Conservation (phyloP, 139 green algal genomes). For the Coelastrella sp. region DNA sequence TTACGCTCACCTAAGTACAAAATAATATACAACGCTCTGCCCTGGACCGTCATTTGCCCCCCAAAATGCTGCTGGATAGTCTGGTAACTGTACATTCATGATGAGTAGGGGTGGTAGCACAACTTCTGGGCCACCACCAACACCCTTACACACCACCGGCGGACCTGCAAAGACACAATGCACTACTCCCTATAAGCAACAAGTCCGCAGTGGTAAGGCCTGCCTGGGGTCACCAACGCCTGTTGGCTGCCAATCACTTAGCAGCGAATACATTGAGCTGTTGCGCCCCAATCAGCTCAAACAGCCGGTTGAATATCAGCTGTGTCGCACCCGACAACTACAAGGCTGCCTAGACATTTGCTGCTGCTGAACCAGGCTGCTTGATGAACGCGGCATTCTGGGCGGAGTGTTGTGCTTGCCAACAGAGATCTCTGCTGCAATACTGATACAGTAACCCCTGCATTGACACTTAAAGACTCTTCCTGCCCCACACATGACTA, state of each 20-base stretch:
- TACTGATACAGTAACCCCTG: too few species aligned
- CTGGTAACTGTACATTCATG: constrained; percentile 90
- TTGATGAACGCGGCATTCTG: too few species aligned
- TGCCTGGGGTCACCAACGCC: not conserved
- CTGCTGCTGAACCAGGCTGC: too few species aligned
- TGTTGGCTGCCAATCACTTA: too few species aligned
- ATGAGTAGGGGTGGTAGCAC: constrained; percentile 83
- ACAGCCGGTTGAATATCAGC: too few species aligned
- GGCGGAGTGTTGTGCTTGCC: too few species aligned
- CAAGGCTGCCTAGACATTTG: not conserved
- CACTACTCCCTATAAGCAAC: constrained; percentile 44
- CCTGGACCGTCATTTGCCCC: constrained; percentile 68
- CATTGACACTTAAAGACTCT: too few species aligned
- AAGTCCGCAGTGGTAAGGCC: not conserved
- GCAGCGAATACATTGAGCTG: too few species aligned
- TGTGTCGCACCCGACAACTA: not conserved
- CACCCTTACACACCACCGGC: constrained; percentile 36
- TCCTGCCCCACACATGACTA: too few species aligned
- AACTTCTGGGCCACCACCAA: constrained; percentile 43
- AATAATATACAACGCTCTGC: constrained; percentile 86
- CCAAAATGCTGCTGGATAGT: constrained; percentile 82
- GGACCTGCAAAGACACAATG: constrained; percentile 62
- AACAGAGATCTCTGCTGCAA: too few species aligned
- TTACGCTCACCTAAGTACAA: constrained; percentile 58
- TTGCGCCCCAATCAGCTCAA: too few species aligned